Evolutionary conservation across 805 yeast species (phyloP).

Genomic region (Candida chilensis): DNA sequence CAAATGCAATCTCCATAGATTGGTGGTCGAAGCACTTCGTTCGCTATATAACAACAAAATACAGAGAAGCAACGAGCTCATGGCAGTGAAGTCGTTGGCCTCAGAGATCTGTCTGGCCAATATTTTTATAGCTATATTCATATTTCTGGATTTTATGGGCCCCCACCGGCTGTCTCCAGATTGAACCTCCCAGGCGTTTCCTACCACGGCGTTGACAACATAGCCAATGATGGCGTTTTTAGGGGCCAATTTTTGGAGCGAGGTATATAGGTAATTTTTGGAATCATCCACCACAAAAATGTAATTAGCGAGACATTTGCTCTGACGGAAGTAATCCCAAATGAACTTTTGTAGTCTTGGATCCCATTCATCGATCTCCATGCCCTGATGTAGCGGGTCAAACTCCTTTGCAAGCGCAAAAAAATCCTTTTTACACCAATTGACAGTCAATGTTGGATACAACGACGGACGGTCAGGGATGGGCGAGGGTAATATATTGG

Average conservation of each 20-base stretch:
- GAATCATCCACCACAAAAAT: constrained; percentile 1
- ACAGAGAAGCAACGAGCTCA: constrained; percentile 3
- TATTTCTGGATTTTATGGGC: constrained; percentile 3
- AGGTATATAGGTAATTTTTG: constrained; percentile 2
- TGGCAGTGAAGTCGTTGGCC: constrained; percentile 3
- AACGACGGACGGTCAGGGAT: not conserved
- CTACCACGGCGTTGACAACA: constrained; percentile 2
- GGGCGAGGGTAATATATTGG: constrained; percentile 1
- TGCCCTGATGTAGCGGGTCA: too few species aligned
- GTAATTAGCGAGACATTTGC: constrained; percentile 4
- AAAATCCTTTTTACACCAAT: not conserved
- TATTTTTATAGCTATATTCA: constrained; percentile 3
- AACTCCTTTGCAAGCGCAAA: too few species aligned
- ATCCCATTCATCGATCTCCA: too few species aligned
- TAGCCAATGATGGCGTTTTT: constrained; percentile 3
- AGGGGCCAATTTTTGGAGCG: constrained; percentile 3
- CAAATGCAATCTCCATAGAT: constrained; percentile 5
- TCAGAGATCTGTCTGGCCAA: constrained; percentile 3
- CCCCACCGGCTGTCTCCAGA: constrained; percentile 4
- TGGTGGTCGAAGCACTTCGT: constrained; percentile 4
- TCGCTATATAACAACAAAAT: constrained; percentile 4
- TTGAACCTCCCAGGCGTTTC: constrained; percentile 1
- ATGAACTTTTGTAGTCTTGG: constrained; percentile 3
- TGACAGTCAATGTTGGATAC: not conserved
- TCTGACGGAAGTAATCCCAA: constrained; percentile 2